Evolutionary conservation across 2,329 filamentous ascomycete genomes (phyloP).

Genomic region (Fusarium xyrophilum): DNA sequence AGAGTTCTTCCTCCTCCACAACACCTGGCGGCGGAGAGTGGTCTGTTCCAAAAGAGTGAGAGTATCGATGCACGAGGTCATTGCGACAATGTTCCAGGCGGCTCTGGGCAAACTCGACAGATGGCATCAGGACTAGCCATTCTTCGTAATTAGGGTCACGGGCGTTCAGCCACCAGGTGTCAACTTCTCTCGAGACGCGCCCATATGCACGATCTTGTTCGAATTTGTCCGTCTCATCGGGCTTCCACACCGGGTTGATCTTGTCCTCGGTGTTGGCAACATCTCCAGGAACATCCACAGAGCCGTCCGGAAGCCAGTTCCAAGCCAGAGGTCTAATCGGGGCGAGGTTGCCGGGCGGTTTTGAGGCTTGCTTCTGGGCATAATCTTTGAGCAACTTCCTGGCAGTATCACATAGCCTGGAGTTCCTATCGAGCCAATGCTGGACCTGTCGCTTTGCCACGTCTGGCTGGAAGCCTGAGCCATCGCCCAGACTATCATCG

Average conservation of each 20-base stretch:
- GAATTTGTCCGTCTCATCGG: constrained; percentile 62
- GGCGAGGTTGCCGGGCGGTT: constrained; percentile 58
- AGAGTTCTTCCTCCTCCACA: constrained; percentile 50
- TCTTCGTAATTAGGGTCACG: constrained; percentile 67
- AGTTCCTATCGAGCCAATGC: constrained; percentile 69
- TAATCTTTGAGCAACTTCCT: constrained; percentile 63
- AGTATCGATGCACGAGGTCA: constrained; percentile 64
- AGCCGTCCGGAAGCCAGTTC: constrained; percentile 60
- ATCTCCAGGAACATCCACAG: constrained; percentile 42
- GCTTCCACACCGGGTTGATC: constrained; percentile 57
- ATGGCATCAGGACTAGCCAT: constrained; percentile 66
- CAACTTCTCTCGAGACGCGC: constrained; percentile 68
- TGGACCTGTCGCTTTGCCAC: constrained; percentile 66
- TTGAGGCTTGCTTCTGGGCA: constrained; percentile 56
- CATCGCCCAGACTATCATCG: constrained; percentile 60
- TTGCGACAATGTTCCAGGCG: constrained; percentile 65
- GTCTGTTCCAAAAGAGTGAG: constrained; percentile 53
- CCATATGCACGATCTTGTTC: constrained; percentile 66
- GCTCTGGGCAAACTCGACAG: constrained; percentile 64
- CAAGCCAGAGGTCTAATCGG: constrained; percentile 60
- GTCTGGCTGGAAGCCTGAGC: constrained; percentile 61
- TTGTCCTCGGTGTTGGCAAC: constrained; percentile 51
- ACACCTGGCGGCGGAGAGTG: constrained; percentile 48
- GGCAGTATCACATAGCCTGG: constrained; percentile 64
- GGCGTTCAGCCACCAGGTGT: constrained; percentile 69